Conservation (phyloP, 192 early-diverging fungal genomes). For the Linnemannia hyalina region DNA sequence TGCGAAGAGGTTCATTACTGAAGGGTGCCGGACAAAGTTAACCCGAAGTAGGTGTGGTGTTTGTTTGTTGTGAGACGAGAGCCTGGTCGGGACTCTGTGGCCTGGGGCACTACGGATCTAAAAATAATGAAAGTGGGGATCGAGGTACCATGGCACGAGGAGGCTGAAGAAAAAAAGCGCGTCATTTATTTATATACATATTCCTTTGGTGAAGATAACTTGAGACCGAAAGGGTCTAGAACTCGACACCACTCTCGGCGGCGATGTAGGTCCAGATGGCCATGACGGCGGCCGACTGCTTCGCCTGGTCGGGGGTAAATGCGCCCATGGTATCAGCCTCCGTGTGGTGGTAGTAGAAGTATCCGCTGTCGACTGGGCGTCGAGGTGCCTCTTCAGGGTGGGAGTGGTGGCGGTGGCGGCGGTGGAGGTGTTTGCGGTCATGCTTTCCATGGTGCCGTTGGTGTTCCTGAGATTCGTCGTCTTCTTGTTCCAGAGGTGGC, state of each 20-base stretch:
- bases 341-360: slow-evolving; percentile 72
- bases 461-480: slow-evolving; percentile 17
- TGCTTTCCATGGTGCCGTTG: background rate
- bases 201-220: background rate
- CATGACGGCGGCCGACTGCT: slow-evolving; percentile 65
- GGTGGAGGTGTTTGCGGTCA: slow-evolving; percentile 1
- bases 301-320: slow-evolving; percentile 63
- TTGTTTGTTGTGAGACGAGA: background rate
- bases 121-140: background rate
- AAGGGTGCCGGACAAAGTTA: background rate
- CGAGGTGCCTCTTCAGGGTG: slow-evolving; percentile 8
- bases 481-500: background rate
- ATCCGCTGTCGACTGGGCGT: slow-evolving; percentile 53
- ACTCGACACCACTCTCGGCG: slow-evolving; percentile 56
- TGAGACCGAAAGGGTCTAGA: slow-evolving; percentile 10
- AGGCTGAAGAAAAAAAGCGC: background rate
- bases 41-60: background rate
- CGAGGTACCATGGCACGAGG: background rate
- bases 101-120: background rate
- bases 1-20: background rate
- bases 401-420: background rate
- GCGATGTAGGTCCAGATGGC: slow-evolving; percentile 70
- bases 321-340: slow-evolving; percentile 62
- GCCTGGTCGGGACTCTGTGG: background rate
- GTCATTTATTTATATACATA: background rate